Base-by-base conservation (phyloP, 2,329 filamentous ascomycete species). In the Neurospora sp. region DNA sequence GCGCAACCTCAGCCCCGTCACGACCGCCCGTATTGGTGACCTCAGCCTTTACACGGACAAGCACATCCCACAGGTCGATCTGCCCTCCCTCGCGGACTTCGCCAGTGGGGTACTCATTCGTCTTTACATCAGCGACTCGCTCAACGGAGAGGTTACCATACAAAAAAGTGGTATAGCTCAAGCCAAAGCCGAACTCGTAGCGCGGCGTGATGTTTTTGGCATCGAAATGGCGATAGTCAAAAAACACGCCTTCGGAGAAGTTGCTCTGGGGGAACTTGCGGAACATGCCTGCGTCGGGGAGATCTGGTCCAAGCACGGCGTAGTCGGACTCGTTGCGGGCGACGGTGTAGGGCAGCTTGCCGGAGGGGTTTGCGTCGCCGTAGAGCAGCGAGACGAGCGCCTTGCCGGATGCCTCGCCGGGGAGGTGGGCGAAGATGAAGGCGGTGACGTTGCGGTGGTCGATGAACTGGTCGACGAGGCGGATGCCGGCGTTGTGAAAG, bases 371-470 rank as follows among this genome's bases (percentile, higher is more conserved):
- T 2, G 81, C 77, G 2, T 85, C 81, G 33, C 88, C 88, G 73
- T 88, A 89, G 0, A 90, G 80, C 8, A 90, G 76, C 0, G 84
- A 82, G 0, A 85, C 84, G 6, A 89, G 75, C 0, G 87, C 84
- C 1, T 80, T 78, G 0, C 89, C 89, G 1, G 85, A 86, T 69
- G 89, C 86, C 74, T 91, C 87, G 0, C 89, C 89, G 0, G 88
- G 89, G 0, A 90, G 80, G 74, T 90, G 88, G 4, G 87, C 88
- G 73, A 87, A 87, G 0, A 91, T 81, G 17, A 91, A 80, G 1
- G 84, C 88, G 0, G 88, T 90, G 40, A 91, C 84, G 72, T 91
- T 91, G 8, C 83, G 80, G 70, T 91, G 84, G 67, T 90, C 85
- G 71, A 88, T 81, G 81, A 87, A 91, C 1, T 81, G 79, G 71